A percentile compares a stretch with the other conserved stretches of the same genome.
Evolutionary conservation across 2,329 filamentous ascomycete genomes (phyloP).

Genomic region (Fusarium ramigenum): DNA sequence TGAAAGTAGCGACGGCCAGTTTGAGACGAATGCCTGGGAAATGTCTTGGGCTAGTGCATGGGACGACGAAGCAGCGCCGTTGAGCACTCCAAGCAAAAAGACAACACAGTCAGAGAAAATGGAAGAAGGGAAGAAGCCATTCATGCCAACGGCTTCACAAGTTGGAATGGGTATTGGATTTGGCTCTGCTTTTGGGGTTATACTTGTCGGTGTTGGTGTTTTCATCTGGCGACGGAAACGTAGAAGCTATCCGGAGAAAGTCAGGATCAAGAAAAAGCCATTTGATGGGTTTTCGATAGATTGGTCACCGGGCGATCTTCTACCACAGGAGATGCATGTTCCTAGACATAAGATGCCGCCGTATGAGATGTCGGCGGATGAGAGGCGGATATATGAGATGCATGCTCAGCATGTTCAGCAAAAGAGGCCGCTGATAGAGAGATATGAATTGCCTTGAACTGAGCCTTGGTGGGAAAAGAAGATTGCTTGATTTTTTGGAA

Average conservation of each 20-base stretch:
- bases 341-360: neutral
- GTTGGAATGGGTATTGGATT: neutral
- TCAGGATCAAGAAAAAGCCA: neutral
- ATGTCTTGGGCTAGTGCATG: conserved; percentile 14
- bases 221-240: neutral
- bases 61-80: neutral
- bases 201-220: neutral
- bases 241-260: neutral
- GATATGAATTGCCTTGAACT: neutral
- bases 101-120: neutral
- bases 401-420: neutral
- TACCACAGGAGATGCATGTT: neutral
- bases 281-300: neutral
- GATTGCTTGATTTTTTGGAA: neutral
- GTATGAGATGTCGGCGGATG: neutral
- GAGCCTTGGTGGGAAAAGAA: neutral
- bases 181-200: neutral
- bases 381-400: neutral
- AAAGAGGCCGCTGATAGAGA: accelerated
- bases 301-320: too few species aligned
- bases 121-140: neutral
- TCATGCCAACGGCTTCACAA: neutral
- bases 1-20: neutral
- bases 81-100: neutral
- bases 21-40: conserved; percentile 17